phyloP scores from a whole-genome alignment of 2,329 filamentous ascomycete genomes.

The Zymoseptoria brevis region DNA sequence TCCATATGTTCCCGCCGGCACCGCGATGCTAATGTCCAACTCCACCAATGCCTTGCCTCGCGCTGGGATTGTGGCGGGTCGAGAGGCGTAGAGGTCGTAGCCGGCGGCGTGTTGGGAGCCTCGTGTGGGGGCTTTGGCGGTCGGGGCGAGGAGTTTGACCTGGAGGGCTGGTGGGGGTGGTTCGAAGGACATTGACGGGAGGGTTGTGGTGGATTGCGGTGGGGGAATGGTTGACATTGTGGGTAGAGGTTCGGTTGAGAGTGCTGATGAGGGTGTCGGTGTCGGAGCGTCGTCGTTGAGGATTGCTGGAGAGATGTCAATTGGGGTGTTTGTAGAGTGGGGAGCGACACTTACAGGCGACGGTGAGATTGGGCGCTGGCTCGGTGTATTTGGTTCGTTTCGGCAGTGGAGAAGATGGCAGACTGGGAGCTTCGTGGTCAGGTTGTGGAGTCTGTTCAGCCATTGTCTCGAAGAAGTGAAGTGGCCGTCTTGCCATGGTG shows the following conservation, averaged over 20 bases:
- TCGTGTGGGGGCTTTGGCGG: constrained; percentile 75
- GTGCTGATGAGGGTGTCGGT: constrained; percentile 25
- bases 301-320: constrained; percentile 21
- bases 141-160: constrained; percentile 78
- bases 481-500: neutral
- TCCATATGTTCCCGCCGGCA: constrained; percentile 86
- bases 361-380: constrained; percentile 30
- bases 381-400: constrained; percentile 68
- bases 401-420: constrained; percentile 64
- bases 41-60: constrained; percentile 79
- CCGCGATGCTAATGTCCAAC: constrained; percentile 84
- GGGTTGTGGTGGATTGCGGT: constrained; percentile 15
- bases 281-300: constrained; percentile 30
- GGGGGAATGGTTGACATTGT: constrained; percentile 17
- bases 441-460: constrained; percentile 26
- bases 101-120: constrained; percentile 86
- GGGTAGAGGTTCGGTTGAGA: constrained; percentile 18
- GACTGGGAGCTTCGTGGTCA: constrained; percentile 46
- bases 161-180: constrained; percentile 55
- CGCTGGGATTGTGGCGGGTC: constrained; percentile 66
- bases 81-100: constrained; percentile 79
- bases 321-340: constrained; percentile 1
- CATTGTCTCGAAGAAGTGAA: constrained; percentile 18
- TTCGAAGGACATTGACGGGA: constrained; percentile 27
- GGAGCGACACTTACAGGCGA: constrained; percentile 24